phyloP scores from a whole-genome alignment of 352 stramenopile species.

The Pythium phragmitis region DNA sequence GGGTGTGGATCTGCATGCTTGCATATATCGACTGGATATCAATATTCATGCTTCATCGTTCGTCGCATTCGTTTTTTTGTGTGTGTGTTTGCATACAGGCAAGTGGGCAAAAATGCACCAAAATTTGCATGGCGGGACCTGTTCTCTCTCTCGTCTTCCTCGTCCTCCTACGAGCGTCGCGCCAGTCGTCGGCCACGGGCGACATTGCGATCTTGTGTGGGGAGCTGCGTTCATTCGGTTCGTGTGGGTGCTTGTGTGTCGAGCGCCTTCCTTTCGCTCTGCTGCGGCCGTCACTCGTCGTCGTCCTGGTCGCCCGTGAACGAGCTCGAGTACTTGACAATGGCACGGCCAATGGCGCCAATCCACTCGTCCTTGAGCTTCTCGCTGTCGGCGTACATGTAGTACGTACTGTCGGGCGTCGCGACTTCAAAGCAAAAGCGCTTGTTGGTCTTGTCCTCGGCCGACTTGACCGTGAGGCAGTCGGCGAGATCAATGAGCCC shows the following conservation, averaged over 20 bases:
- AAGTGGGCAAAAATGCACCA: constrained; percentile 2
- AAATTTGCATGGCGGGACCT: background rate
- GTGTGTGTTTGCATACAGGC: too few species aligned
- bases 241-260: background rate
- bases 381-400: constrained; percentile 91
- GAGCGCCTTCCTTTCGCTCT: too few species aligned
- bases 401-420: constrained; percentile 87
- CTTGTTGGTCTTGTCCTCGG: constrained; percentile 92
- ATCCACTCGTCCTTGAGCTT: constrained; percentile 94
- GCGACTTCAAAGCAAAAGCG: constrained; percentile 90
- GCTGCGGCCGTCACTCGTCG: constrained; percentile 26
- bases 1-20: background rate
- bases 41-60: background rate
- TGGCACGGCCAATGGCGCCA: constrained; percentile 95
- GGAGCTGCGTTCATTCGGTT: background rate
- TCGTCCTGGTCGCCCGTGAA: constrained; percentile 93
- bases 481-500: constrained; percentile 88
- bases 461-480: constrained; percentile 90
- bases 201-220: background rate
- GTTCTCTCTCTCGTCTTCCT: too few species aligned
- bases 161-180: too few species aligned
- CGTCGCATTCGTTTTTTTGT: background rate
- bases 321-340: constrained; percentile 97
- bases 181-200: too few species aligned
- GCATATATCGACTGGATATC: background rate